A percentile compares a stretch with the other conserved stretches of the same genome.
Conservation (phyloP, 2,329 filamentous ascomycete genomes). For the Pseudonectria foliicola region DNA sequence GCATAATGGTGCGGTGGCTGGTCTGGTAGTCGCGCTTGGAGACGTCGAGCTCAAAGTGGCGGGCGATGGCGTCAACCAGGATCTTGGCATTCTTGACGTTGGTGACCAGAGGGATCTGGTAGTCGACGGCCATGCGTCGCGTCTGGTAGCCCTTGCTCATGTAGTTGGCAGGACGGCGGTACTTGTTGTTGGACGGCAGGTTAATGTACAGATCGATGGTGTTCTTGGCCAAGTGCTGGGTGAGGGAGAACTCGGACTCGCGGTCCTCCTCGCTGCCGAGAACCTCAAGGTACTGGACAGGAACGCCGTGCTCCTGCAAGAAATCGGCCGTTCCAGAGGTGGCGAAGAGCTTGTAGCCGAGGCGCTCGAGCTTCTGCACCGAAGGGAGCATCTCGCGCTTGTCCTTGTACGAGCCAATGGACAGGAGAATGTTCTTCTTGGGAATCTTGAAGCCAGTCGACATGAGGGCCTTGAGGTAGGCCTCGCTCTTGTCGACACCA, state of each 20-base stretch:
- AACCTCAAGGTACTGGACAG: conserved; percentile 89
- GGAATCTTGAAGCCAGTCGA: conserved; percentile 95
- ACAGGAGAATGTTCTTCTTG: conserved; percentile 90
- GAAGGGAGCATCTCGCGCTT: conserved; percentile 96
- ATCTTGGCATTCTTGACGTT: conserved; percentile 99
- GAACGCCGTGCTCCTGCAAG: conserved; percentile 84
- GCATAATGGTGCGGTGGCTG: conserved; percentile 68
- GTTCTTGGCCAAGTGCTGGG: conserved; percentile 94
- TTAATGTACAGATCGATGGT: conserved; percentile 99
- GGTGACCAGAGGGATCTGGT: conserved; percentile 93
- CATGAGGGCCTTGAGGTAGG: conserved; percentile 91
- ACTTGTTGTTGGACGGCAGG: conserved; percentile 96
- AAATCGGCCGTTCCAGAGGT: conserved; percentile 96
- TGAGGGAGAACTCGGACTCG: conserved; percentile 93
- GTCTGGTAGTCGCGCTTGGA: conserved; percentile 84
- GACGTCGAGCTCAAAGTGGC: conserved; percentile 80
- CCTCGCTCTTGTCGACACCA: conserved; percentile 91
- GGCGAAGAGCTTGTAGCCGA: conserved; percentile 93
- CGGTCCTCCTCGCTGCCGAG: conserved; percentile 75
- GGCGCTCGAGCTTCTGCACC: conserved; percentile 77
- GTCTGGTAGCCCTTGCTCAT: conserved; percentile 98
- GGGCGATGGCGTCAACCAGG: conserved; percentile 84
- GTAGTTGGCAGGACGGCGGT: conserved; percentile 92
- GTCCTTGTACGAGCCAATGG: conserved; percentile 95
- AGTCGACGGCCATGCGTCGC: conserved; percentile 93